Conservation (phyloP, 2,329 filamentous ascomycete genomes). For the Colletotrichum noveboracense region DNA sequence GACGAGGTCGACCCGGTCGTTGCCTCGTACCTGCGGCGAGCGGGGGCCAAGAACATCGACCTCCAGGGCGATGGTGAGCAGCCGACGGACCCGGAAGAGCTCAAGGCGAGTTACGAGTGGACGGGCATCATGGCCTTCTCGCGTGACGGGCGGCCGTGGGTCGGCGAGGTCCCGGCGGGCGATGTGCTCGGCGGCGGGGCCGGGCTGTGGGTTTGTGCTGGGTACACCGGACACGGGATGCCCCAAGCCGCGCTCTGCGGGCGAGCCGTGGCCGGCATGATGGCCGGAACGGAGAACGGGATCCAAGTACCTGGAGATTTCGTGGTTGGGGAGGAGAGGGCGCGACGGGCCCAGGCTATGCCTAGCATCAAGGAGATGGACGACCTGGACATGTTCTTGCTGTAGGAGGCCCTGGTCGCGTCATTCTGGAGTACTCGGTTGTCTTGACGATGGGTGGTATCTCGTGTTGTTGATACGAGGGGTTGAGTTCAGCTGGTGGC, state of each 20-base stretch:
- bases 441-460: not conserved
- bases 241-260: conserved; percentile 73
- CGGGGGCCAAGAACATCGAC: conserved; percentile 46
- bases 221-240: conserved; percentile 80
- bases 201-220: conserved; percentile 68
- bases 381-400: conserved; percentile 21
- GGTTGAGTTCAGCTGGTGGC: not conserved
- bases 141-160: conserved; percentile 71
- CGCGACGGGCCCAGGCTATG: conserved; percentile 20
- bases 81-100: conserved; percentile 42
- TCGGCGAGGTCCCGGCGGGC: conserved; percentile 66
- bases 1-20: conserved; percentile 60
- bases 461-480: not conserved
- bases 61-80: conserved; percentile 35
- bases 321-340: conserved; percentile 37
- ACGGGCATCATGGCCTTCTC: conserved; percentile 83
- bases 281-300: conserved; percentile 44
- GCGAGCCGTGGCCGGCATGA: conserved; percentile 66
- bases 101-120: conserved; percentile 69
- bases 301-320: conserved; percentile 51
- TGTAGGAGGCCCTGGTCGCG: not conserved
- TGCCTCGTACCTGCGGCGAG: conserved; percentile 57
- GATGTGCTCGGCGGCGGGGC: conserved; percentile 47
- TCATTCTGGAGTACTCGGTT: not conserved
- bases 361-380: conserved; percentile 20